Evolutionary conservation across 495 filamentous ascomycete species (phyloP), one percentile per base, ranked within the genome.

Genomic region (Penicillium soppii): DNA sequence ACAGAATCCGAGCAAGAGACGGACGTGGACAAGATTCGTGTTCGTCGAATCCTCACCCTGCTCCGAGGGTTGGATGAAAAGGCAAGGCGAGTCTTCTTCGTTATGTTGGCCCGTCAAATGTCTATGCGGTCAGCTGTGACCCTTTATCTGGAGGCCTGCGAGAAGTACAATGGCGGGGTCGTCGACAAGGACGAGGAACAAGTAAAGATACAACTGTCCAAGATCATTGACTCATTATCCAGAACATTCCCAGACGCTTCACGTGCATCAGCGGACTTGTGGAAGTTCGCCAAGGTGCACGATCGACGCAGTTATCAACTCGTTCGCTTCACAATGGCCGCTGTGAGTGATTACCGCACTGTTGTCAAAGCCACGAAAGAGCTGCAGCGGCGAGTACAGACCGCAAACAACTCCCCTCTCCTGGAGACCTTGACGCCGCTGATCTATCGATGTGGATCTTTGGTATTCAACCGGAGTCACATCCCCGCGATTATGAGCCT

Each of bases 381-480:
- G 71, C 79, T 97, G 13, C 81, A 84, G 20, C 92, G 91, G 70
- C 81, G 92, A 30, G 74, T 95, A 25, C 86, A 92, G 54, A 77
- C 78, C 42, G 74, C 79, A n/a, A 78, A 79, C 33, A 79, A 75
- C 33, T 67, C 76, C 1, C 69, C 80, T 7, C 70, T 95, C 23
- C 71, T 91, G 9, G 90, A 95, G 20, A 92, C 90, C 0, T 58
- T 97, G 20, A 81, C 83, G 4, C 87, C 91, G n/a, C 75, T 97
- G 3, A 69, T 97, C 13, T 96, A 95, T 58, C 84, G 91, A 26
- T 84, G 84, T 38, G 84, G 88, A 27, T 86, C 88, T 39, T 77
- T 97, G 29, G 75, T 96, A 39, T 96, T 92, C 72, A 99, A 97
- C 72, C 84, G 87, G 51, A 96, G 91, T 62, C 92, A 97, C 57